Base-by-base conservation (phyloP, 257 asterid genomes). In the Solanum arcanum region DNA sequence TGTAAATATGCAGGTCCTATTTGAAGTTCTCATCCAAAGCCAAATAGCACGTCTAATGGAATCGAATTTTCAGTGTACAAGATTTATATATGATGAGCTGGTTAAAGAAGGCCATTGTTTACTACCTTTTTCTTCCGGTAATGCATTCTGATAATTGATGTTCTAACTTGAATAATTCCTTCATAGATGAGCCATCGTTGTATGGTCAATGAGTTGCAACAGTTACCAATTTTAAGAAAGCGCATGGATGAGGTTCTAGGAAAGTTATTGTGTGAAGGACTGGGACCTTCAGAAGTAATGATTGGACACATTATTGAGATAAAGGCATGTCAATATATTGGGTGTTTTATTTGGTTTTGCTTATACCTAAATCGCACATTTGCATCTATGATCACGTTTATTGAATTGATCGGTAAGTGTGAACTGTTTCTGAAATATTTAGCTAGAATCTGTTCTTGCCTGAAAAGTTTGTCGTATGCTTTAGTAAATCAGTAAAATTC, bases 51-150 rank as follows among this genome's bases (percentile, higher is more conserved):
- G 98, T 21, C 88, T 97, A 82, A 91, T 92, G 95, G 98, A 97
- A 89, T 98, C 98, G 62, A 97, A 95, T 92, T 96, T 97, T 86
- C 98, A 97, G 90, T 96, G 99, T 91, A 95, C 99, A 69, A 92
- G 98, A 88, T 97, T 96, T 90, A 91, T 97, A 85, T 97, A 93
- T 49, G 98, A 96, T 90, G 99, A 97, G 94, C 91, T 94, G 87
- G 93, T 97, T 88, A 96, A 93, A 97, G 99, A 95, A 89, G 77
- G 41, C 47, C 29, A 23, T 83, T 84, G 80, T 56, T 39, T 25
- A 73, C 52, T 13, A 39, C 72, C 68, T 86, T 56, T 14, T 27
- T 83, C 27, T 70, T 73, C 39, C 18, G 7, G 39, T 59, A 75
- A 7, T 69, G 84, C 84, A 16, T 52, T 52, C 60, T 52, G 16